Base-by-base conservation (phyloP, 2,329 filamentous ascomycete genomes). In the Lecanicillium sp. region DNA sequence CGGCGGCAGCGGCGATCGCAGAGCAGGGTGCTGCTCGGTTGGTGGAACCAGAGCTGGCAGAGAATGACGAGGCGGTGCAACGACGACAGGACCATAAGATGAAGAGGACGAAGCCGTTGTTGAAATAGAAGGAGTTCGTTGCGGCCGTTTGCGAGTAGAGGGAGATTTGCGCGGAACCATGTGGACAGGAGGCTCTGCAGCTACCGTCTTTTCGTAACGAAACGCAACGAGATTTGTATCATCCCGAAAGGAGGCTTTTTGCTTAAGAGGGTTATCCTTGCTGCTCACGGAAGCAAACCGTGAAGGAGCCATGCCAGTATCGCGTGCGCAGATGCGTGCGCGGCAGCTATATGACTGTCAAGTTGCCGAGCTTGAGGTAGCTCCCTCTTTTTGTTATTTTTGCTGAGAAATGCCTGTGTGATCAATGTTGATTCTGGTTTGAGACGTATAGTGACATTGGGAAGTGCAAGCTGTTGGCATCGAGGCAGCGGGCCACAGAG, bases 151-250 rank as follows among this genome's bases (percentile, higher is more conserved):
- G 35, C 9, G 35, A 42, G 41, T 45, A 46, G 33, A 46, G 43
- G 52, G 28, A 45, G 47, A 19, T 53, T 57, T 64, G 51, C 63
- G 61, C 45, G 68, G 65, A 35, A 67, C 57, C 42, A 75, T 56
- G 33, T 70, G 68, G 45, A 78, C 73, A 27, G 76, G 77, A 43
- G 71, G 71, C 54, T 73, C 69, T 34, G 71, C 71, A 48, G 72
- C 67, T 36, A 69, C 60, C 27, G 73, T 75, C 56, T 79, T 69
- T 52, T 81, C 77, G 60, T 81, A 80, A 42, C 73, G 71, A 40
- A 80, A 51, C 34, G 68, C 68, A 42, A 79, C 64, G 48, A 79
- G 55, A 46, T 56, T 60, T 30, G 63, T 58, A 48, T 74, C 71
- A 50, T 71, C 68, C 43, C 66, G 62, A 50, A 73, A 58, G 25